Percentiles rank a stretch among this genome's conserved stretches.
These are phyloP conservation scores for Aegilops speltoides DNA, from an alignment of 176 grass and related monocot species.

Conservation along the genomic window DNA sequence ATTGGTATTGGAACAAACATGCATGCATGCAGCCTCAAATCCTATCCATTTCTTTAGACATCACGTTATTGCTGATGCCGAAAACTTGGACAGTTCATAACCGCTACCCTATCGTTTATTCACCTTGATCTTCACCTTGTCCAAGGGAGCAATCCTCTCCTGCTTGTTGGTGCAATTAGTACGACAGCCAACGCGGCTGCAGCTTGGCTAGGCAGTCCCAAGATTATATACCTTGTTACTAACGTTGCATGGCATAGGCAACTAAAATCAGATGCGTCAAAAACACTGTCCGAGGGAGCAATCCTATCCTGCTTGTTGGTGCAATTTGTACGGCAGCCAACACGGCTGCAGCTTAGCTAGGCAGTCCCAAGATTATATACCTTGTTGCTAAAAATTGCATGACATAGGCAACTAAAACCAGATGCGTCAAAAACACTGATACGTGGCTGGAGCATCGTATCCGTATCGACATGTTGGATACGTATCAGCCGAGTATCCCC, in stretches of 20 bases:
- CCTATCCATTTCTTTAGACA: not conserved
- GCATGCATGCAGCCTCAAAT: not conserved
- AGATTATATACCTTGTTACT: not conserved
- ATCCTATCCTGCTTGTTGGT: not conserved
- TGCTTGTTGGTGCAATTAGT: not conserved
- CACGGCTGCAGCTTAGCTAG: not conserved
- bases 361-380: not conserved
- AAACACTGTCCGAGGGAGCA: not conserved
- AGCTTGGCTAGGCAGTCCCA: not conserved
- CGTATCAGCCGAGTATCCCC: not conserved
- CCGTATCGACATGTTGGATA: not conserved
- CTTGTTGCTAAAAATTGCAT: not conserved
- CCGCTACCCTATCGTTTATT: not conserved
- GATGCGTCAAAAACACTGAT: not conserved
- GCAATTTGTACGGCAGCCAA: not conserved
- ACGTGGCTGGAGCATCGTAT: not conserved
- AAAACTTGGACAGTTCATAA: not conserved
- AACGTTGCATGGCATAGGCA: not conserved
- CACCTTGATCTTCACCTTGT: not conserved
- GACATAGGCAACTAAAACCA: not conserved
- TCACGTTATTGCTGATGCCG: not conserved
- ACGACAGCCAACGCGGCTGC: not conserved
- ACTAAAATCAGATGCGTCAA: not conserved
- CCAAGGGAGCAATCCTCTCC: not conserved
- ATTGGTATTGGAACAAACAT: not conserved